Percentiles rank a stretch among this genome's conserved stretches.
phyloP scores from a whole-genome alignment of 208 protist species.

The Naegleria lovaniensis region DNA sequence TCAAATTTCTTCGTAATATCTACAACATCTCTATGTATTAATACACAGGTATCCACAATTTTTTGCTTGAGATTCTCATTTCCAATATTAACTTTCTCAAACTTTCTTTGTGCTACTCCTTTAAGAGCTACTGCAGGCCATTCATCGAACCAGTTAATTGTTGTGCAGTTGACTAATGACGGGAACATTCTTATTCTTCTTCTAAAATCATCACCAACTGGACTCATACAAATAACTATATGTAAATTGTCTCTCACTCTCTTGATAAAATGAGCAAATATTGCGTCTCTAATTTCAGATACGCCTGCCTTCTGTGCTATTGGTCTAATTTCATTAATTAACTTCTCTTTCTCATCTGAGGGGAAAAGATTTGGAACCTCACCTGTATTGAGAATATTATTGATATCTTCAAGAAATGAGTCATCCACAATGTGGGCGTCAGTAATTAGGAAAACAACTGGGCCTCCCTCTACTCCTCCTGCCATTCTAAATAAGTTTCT shows the following conservation, averaged over 20 bases:
- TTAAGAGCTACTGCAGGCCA: constrained; percentile 88
- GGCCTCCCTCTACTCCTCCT: constrained; percentile 41
- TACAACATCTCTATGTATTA: constrained; percentile 78
- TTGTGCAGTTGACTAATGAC: constrained; percentile 94
- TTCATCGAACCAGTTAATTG: constrained; percentile 94
- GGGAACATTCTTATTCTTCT: constrained; percentile 90
- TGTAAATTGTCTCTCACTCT: constrained; percentile 89
- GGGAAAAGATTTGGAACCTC: constrained; percentile 94
- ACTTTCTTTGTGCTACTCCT: constrained; percentile 70
- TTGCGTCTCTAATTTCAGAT: constrained; percentile 77
- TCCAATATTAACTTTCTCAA: constrained; percentile 55
- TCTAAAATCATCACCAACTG: constrained; percentile 86
- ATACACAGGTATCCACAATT: constrained; percentile 77
- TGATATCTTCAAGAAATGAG: constrained; percentile 93
- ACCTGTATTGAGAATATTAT: constrained; percentile 93
- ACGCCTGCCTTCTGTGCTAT: constrained; percentile 76
- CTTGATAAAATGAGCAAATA: constrained; percentile 82
- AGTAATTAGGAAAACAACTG: constrained; percentile 84
- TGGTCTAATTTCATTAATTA: constrained; percentile 76
- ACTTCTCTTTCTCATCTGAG: constrained; percentile 82
- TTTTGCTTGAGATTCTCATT: constrained; percentile 50
- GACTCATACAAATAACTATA: constrained; percentile 89
- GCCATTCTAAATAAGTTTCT: constrained; percentile 48
- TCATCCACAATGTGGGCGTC: constrained; percentile 90
- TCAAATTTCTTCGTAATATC: constrained; percentile 77